Evolutionary conservation across 331 rosid genomes (phyloP).

Genomic region (Telfairia occidentalis): DNA sequence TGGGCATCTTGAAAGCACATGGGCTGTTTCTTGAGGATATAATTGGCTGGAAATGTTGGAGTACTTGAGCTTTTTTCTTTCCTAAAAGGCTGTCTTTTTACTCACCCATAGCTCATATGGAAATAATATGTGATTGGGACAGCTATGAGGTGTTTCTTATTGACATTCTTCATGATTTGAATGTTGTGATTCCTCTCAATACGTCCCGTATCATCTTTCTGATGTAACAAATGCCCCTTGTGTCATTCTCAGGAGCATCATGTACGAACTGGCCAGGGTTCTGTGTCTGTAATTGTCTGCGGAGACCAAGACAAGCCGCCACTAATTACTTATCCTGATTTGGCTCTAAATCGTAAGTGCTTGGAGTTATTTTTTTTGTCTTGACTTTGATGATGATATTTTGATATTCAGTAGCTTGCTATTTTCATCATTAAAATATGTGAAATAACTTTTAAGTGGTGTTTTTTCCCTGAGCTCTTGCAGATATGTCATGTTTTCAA

Average conservation of each 20-base stretch:
- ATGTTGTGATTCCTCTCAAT: background rate
- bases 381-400: constrained; percentile 1
- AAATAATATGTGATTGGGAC: background rate
- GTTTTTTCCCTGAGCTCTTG: constrained; percentile 12
- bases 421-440: background rate
- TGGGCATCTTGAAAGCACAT: constrained; percentile 44
- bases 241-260: constrained; percentile 49
- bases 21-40: constrained; percentile 31
- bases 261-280: constrained; percentile 70
- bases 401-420: background rate
- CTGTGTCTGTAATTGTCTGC: constrained; percentile 69
- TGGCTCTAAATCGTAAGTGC: constrained; percentile 70
- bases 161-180: background rate
- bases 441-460: constrained; percentile 7
- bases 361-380: background rate
- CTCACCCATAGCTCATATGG: background rate
- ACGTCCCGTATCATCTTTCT: background rate
- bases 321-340: constrained; percentile 82
- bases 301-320: constrained; percentile 91
- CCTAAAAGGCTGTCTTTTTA: background rate
- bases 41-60: constrained; percentile 21
- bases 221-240: background rate
- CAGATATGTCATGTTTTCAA: constrained; percentile 93
- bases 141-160: background rate
- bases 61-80: constrained; percentile 15